Base-by-base conservation (phyloP, 2,329 filamentous ascomycete genomes). In the Botrytis sinoallii region DNA sequence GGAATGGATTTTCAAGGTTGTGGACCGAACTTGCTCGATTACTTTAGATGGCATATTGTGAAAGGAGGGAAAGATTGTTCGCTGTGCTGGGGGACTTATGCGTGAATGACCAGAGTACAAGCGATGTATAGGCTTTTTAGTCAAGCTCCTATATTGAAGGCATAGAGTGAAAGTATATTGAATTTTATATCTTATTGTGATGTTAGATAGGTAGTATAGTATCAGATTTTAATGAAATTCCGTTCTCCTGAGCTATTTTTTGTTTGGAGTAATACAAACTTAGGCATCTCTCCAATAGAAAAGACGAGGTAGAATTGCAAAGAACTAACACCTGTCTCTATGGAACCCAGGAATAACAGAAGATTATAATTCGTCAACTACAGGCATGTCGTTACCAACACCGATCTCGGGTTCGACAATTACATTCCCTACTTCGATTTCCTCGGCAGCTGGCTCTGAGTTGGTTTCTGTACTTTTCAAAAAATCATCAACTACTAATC, bases 401-500 rank as follows among this genome's bases (percentile, higher is more conserved):
- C 66, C 48, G 57, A 57, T 69, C 18, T 69, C 66, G 1, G n/a
- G 7, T 8, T 69, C 48, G 55, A 32, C n/a, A 57, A 42, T 48
- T 42, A 68, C 18, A 25, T 42, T 57, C 29, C 18, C 66, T 42
- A 29, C 38, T n/a, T 69, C 48, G 7, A 59, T n/a, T 42, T 44
- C 55, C 38, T 69, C 66, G 16, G 22, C 66, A 22, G 10, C 38
- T 42, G n/a, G 18, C 38, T 70, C 29, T 20, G 40, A 59, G 25
- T 76, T 69, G 1, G 73, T 60, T 16, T 72, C 70, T 35, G 74
- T 35, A 0, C 75, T 20, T 78, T 75, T 82, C 76, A 81, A 79
- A 82, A 86, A 89, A 70, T 88, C 88, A 78, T 95, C 88, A 0
- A 90, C 86, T 64, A 95, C 85, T 71, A 96, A 83, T 76, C 86